Evolutionary conservation across 2,329 filamentous ascomycete genomes (phyloP).

Genomic region (Pestalotiopsis fici): DNA sequence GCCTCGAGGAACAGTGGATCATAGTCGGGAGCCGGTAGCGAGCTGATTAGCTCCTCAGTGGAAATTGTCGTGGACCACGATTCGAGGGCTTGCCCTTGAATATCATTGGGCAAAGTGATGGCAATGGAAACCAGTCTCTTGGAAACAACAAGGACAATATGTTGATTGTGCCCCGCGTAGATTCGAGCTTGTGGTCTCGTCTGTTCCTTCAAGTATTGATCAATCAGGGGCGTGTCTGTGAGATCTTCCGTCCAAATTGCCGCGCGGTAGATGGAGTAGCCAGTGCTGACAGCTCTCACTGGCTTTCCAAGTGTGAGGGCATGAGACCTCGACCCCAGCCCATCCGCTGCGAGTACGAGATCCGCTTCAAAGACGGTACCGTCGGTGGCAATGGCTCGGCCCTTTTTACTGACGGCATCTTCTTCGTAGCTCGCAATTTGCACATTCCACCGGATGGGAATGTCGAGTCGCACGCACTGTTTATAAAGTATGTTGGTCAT

Average conservation of each 20-base stretch:
- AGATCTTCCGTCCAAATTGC: slow-evolving; percentile 13
- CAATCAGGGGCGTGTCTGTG: neutral
- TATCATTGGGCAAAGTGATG: neutral
- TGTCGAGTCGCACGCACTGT: neutral
- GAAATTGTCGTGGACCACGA: neutral
- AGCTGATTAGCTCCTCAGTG: neutral
- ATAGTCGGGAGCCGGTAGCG: neutral
- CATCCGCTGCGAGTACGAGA: slow-evolving; percentile 30
- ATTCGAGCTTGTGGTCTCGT: neutral
- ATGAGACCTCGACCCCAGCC: slow-evolving; percentile 27
- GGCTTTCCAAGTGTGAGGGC: slow-evolving; percentile 19
- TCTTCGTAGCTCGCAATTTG: slow-evolving; percentile 9
- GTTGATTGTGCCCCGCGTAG: neutral
- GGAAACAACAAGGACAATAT: neutral
- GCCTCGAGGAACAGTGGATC: slow-evolving; percentile 11
- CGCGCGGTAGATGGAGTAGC: slow-evolving; percentile 21
- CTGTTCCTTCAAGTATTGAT: neutral
- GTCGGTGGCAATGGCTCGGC: slow-evolving; percentile 14
- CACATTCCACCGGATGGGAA: neutral
- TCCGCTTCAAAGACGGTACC: slow-evolving; percentile 21
- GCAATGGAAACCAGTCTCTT: slow-evolving; percentile 4
- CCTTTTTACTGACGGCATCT: neutral
- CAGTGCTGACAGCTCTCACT: slow-evolving; percentile 21
- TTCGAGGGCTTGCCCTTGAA: neutral
- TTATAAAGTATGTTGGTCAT: neutral